Conservation (phyloP, 768 basidiomycete genomes). For the Sporobolomyces pararoseus region DNA sequence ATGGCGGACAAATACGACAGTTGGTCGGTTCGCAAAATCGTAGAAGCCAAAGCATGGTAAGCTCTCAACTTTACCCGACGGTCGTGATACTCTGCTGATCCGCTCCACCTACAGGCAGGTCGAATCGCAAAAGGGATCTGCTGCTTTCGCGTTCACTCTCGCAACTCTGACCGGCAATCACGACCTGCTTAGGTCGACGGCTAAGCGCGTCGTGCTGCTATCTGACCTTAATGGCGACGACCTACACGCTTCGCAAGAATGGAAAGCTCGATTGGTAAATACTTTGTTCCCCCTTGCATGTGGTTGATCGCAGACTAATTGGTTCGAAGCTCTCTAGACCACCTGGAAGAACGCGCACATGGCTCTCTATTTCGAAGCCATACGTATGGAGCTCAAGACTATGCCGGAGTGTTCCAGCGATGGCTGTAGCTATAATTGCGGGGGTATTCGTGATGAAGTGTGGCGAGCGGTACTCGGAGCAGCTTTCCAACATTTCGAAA, state of each 20-base stretch:
- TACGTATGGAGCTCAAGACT: too few species aligned
- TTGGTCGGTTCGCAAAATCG: neutral
- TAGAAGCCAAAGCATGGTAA: neutral
- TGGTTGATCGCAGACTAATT: too few species aligned
- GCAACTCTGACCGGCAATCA: neutral
- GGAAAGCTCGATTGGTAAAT: neutral
- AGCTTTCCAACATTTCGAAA: too few species aligned
- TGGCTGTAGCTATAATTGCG: too few species aligned
- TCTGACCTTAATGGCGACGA: neutral
- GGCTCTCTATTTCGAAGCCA: too few species aligned
- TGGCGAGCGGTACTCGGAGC: too few species aligned
- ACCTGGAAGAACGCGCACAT: too few species aligned
- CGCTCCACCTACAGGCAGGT: neutral
- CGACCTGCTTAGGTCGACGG: neutral
- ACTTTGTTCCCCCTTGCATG: too few species aligned
- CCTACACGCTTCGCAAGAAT: neutral
- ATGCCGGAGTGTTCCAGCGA: too few species aligned
- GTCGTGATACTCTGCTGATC: neutral
- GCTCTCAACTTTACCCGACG: neutral
- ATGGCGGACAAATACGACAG: slow-evolving; percentile 21
- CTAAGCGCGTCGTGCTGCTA: neutral
- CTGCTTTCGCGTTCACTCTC: slow-evolving; percentile 1
- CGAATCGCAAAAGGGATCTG: neutral
- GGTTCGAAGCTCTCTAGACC: too few species aligned
- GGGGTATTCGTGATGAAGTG: too few species aligned